phyloP scores from a whole-genome alignment of 177 flowering plant genomes.

The Vitis hybrid region DNA sequence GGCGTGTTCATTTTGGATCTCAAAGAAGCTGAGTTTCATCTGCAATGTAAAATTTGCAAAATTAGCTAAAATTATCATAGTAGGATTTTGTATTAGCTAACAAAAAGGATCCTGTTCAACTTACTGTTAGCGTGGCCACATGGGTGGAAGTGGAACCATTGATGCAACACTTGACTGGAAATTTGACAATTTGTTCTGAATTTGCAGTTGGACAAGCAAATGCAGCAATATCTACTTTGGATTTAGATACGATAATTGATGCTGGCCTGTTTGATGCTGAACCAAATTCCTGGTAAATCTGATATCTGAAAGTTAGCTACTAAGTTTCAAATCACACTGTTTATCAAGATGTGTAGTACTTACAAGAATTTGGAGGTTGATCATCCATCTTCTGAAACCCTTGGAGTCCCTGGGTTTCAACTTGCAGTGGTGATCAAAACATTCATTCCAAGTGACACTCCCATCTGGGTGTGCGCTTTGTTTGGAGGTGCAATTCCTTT shows the following conservation, averaged over 20 bases:
- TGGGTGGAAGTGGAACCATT: constrained; percentile 7
- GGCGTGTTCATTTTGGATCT: constrained; percentile 7
- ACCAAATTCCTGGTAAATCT: constrained; percentile 14
- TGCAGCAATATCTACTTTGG: constrained; percentile 15
- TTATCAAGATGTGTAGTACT: constrained; percentile 4
- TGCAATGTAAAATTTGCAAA: constrained; percentile 8
- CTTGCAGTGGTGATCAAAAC: constrained; percentile 24
- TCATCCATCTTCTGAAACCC: constrained; percentile 17
- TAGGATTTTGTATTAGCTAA: neutral
- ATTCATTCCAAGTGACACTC: constrained; percentile 25
- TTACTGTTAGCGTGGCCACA: constrained; percentile 19
- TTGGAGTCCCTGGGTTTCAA: constrained; percentile 12
- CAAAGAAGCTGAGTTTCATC: constrained; percentile 14
- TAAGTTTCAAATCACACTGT: neutral
- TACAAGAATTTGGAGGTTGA: constrained; percentile 25
- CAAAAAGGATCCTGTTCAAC: neutral
- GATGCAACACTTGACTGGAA: constrained; percentile 17
- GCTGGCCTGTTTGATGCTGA: constrained; percentile 4
- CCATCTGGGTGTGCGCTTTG: constrained; percentile 16
- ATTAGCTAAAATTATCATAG: too few species aligned
- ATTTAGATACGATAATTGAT: constrained; percentile 8
- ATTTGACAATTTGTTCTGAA: constrained; percentile 10
- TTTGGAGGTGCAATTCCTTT: constrained; percentile 14
- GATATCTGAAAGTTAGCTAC: neutral
- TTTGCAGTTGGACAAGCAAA: constrained; percentile 3